These are phyloP conservation scores for Serpula lacrymans DNA, from an alignment of 768 basidiomycete species.

Conservation along the genomic window DNA sequence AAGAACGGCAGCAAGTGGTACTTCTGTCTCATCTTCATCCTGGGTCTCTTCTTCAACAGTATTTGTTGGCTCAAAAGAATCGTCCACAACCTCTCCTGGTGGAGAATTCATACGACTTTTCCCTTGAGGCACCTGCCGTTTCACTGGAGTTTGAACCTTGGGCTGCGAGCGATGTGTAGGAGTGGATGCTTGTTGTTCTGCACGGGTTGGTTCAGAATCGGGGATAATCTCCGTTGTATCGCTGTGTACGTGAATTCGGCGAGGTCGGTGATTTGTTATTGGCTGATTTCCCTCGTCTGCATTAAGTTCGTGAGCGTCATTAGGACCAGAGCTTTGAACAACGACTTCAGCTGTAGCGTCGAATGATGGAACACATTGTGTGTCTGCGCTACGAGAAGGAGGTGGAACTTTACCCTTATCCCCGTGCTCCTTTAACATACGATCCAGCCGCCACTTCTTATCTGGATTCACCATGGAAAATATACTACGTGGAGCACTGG, in stretches of 20 bases:
- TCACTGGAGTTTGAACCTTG: slow-evolving; percentile 10
- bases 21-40: slow-evolving; percentile 37
- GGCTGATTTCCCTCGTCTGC: neutral
- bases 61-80: slow-evolving; percentile 26
- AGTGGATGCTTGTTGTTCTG: slow-evolving; percentile 16
- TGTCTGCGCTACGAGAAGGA: slow-evolving; percentile 17
- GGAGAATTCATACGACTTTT: too few species aligned
- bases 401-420: too few species aligned
- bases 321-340: neutral
- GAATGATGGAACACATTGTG: too few species aligned
- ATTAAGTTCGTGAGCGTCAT: neutral
- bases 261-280: slow-evolving; percentile 2
- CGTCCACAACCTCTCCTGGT: slow-evolving; percentile 25
- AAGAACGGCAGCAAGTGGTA: slow-evolving; percentile 38
- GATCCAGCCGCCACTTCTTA: slow-evolving; percentile 26
- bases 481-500: slow-evolving; percentile 27
- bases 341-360: too few species aligned
- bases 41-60: slow-evolving; percentile 26
- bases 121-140: too few species aligned
- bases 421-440: slow-evolving; percentile 4
- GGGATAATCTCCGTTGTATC: slow-evolving; percentile 52
- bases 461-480: slow-evolving; percentile 31
- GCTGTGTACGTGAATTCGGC: slow-evolving; percentile 9
- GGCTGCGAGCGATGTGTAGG: slow-evolving; percentile 4
- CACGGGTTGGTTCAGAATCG: slow-evolving; percentile 57